These are phyloP conservation scores for Panicum hallii DNA, from an alignment of 202 grass and related monocot genomes.

Conservation along the genomic window DNA sequence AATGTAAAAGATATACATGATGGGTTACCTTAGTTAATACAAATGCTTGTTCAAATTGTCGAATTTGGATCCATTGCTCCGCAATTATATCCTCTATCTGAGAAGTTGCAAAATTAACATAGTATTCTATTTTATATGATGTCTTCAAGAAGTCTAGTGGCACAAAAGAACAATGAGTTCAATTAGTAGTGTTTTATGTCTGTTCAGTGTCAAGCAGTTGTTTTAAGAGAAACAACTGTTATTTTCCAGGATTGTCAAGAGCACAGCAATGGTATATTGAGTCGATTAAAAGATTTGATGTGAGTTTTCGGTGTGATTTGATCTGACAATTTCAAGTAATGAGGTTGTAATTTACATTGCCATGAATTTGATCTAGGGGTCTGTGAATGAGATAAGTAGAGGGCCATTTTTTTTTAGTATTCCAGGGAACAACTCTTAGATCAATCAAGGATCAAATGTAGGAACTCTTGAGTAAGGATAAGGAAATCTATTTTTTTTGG, in stretches of 20 bases:
- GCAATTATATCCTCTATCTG: conserved; percentile 86
- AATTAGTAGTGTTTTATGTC: conserved; percentile 21
- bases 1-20: conserved; percentile 42
- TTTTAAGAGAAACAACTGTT: conserved; percentile 5
- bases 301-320: neutral
- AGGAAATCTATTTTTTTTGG: neutral
- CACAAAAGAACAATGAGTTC: conserved; percentile 36
- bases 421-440: neutral
- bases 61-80: conserved; percentile 98
- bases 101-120: conserved; percentile 37
- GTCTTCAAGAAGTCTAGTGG: conserved; percentile 18
- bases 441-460: neutral
- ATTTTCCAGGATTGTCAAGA: neutral
- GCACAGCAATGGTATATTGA: neutral
- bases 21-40: conserved; percentile 82
- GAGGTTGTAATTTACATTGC: neutral
- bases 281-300: neutral
- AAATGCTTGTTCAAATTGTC: conserved; percentile 93
- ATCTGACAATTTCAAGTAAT: neutral
- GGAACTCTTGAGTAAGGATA: neutral
- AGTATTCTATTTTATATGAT: conserved; percentile 30
- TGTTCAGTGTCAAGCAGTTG: conserved; percentile 17
- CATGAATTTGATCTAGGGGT: neutral
- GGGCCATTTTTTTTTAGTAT: neutral
- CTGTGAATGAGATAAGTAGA: neutral